A percentile compares a stretch with the other conserved stretches of the same genome.
These are phyloP conservation scores for Globisporangium paddicum DNA, from an alignment of 352 stramenopile genomes.

Conservation along the genomic window DNA sequence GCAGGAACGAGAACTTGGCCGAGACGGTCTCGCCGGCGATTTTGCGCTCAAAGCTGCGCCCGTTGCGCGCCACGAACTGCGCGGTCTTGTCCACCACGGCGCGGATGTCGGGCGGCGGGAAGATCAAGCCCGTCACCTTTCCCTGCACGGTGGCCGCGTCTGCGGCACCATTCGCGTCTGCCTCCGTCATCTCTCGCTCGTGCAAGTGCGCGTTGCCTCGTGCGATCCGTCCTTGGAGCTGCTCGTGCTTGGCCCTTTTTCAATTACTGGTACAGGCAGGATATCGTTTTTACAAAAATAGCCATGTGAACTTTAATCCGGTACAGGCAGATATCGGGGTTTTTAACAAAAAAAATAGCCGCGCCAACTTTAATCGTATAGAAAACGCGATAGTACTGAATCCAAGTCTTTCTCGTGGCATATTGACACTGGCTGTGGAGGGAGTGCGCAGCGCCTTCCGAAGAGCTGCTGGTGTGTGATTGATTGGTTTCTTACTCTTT, in stretches of 20 bases:
- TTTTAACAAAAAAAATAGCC: too few relatives aligned
- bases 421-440: too few relatives aligned
- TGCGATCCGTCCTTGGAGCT: not conserved
- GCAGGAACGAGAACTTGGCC: slow-evolving; percentile 98
- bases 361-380: too few relatives aligned
- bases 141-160: slow-evolving; percentile 48
- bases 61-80: slow-evolving; percentile 97
- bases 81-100: slow-evolving; percentile 98
- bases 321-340: too few relatives aligned
- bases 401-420: too few relatives aligned
- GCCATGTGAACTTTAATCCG: too few relatives aligned
- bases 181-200: slow-evolving; percentile 7
- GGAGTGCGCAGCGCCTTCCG: too few relatives aligned
- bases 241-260: not conserved
- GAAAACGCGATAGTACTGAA: too few relatives aligned
- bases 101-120: slow-evolving; percentile 96
- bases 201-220: not conserved
- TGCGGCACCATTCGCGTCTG: not conserved
- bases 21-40: slow-evolving; percentile 96
- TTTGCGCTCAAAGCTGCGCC: slow-evolving; percentile 95
- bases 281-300: too few relatives aligned
- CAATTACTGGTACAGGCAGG: too few relatives aligned
- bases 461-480: too few relatives aligned
- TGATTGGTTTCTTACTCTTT: too few relatives aligned
- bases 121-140: slow-evolving; percentile 91